phyloP scores from a whole-genome alignment of 2,329 filamentous ascomycete species.

The Atkinsonella hypoxylon region DNA sequence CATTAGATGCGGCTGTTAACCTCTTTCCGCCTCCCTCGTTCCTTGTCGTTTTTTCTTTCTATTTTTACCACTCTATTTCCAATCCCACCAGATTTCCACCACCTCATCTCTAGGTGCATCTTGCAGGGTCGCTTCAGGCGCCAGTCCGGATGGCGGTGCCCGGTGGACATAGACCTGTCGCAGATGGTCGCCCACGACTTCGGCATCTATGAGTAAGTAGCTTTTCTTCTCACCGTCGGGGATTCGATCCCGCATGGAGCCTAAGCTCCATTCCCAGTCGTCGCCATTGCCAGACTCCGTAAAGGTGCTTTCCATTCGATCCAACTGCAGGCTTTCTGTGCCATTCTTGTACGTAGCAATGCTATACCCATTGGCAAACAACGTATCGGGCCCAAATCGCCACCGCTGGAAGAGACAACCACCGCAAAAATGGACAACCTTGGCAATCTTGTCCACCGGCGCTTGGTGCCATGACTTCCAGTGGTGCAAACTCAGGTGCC shows the following conservation, averaged over 20 bases:
- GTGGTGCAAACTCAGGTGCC: constrained; percentile 47
- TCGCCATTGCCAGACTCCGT: constrained; percentile 22
- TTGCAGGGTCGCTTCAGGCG: constrained; percentile 23
- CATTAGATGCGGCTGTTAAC: not conserved
- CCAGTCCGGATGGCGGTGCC: constrained; percentile 11
- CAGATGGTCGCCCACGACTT: constrained; percentile 29
- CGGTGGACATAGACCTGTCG: constrained; percentile 44
- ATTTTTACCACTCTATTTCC: not conserved
- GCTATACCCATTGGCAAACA: constrained; percentile 50
- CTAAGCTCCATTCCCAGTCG: constrained; percentile 41
- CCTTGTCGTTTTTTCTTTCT: not conserved
- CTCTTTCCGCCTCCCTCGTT: not conserved
- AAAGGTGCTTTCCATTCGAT: constrained; percentile 40
- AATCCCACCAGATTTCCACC: constrained; percentile 35
- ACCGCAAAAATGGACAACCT: constrained; percentile 32
- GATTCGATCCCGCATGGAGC: constrained; percentile 32
- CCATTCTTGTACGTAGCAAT: constrained; percentile 35
- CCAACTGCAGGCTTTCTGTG: constrained; percentile 27
- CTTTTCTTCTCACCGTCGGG: constrained; percentile 35
- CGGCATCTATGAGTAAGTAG: constrained; percentile 34
- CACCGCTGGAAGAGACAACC: constrained; percentile 47
- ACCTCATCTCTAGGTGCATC: constrained; percentile 30
- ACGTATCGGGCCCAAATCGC: constrained; percentile 31
- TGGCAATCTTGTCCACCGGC: constrained; percentile 18
- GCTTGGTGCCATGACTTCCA: constrained; percentile 50